Evolutionary conservation across 257 asterid species (phyloP).

Genomic region (Capsicum baccatum): DNA sequence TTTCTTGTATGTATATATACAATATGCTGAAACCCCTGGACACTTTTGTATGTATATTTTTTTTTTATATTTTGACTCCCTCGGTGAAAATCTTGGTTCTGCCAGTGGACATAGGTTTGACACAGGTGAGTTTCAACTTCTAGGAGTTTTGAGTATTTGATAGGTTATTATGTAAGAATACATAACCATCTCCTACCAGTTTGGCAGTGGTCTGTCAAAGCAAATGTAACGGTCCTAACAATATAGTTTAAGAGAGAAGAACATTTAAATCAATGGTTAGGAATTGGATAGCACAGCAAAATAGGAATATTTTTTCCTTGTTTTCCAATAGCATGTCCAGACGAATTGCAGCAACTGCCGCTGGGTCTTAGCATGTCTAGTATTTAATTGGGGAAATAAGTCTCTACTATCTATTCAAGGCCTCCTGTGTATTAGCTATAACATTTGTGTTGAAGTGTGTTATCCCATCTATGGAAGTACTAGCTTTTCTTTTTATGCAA

Average conservation of each 20-base stretch:
- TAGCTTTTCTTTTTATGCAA: not conserved
- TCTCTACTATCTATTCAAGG: constrained; percentile 19
- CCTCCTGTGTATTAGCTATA: not conserved
- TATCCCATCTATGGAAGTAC: not conserved
- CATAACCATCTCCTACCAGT: not conserved
- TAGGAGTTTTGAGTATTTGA: not conserved
- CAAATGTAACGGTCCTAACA: not conserved
- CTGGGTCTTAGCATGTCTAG: constrained; percentile 17
- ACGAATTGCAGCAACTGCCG: not conserved
- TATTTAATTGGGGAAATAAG: not conserved
- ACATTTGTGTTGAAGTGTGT: not conserved
- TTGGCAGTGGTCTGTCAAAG: not conserved
- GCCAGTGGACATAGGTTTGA: not conserved
- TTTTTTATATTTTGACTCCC: not conserved
- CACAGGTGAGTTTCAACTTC: constrained; percentile 4
- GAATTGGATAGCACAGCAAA: not conserved
- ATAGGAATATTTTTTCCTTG: not conserved
- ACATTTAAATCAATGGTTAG: not conserved
- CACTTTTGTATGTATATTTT: not conserved
- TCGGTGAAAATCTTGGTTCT: not conserved
- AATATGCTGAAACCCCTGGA: too few relatives aligned
- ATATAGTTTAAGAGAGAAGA: not conserved
- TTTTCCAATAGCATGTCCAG: not conserved
- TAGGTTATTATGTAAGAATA: constrained; percentile 10
- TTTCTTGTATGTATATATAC: too few relatives aligned